These are phyloP conservation scores for Penicillium frequentans DNA, from an alignment of 2,329 filamentous ascomycete species.

Conservation along the genomic window DNA sequence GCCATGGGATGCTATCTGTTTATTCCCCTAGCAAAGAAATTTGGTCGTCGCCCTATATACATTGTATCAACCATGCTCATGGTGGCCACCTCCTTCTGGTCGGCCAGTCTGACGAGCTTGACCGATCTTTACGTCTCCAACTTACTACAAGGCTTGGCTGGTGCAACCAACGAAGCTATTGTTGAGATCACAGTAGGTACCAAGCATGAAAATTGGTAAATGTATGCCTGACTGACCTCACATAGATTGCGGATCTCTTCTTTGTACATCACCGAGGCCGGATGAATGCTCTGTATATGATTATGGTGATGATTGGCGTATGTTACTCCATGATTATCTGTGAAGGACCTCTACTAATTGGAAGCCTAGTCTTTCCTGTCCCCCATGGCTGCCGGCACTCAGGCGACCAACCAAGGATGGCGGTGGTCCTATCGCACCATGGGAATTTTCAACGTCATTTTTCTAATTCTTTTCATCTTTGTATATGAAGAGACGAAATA, in stretches of 20 bases:
- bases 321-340: constrained; percentile 23
- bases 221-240: background rate
- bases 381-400: constrained; percentile 35
- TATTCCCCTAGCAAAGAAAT: constrained; percentile 50
- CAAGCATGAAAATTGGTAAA: constrained; percentile 29
- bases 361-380: constrained; percentile 28
- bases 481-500: constrained; percentile 42
- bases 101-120: constrained; percentile 40
- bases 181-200: constrained; percentile 43
- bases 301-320: constrained; percentile 38
- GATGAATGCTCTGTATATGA: constrained; percentile 54
- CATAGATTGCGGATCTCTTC: constrained; percentile 48
- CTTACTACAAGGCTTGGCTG: constrained; percentile 40
- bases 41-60: constrained; percentile 49
- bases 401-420: constrained; percentile 36
- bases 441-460: constrained; percentile 30
- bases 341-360: background rate
- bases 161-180: constrained; percentile 43
- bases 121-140: constrained; percentile 49
- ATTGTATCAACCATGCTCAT: constrained; percentile 44
- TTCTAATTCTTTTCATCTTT: constrained; percentile 33
- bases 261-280: constrained; percentile 52
- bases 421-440: constrained; percentile 38
- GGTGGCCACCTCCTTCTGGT: constrained; percentile 43
- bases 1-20: constrained; percentile 48